Base-by-base conservation (phyloP, 257 asterid species). In the Przewalskia tangutica region DNA sequence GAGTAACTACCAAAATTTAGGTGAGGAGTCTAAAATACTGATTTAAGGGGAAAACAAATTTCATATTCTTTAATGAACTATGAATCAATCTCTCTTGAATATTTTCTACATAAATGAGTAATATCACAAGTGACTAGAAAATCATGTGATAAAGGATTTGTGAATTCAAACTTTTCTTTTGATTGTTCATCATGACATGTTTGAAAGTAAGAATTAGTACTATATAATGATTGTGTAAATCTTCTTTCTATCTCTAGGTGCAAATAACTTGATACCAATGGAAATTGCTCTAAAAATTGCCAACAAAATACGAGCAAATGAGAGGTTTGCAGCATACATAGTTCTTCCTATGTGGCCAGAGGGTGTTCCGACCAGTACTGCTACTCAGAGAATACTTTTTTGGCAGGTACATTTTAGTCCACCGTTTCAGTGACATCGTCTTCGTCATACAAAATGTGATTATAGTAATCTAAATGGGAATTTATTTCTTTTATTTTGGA, bases 291-390 rank as follows among this genome's bases (percentile, higher is more conserved):
- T 94, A 6, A 94, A 94, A 85, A 89, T 94, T 83, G 97, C 94
- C 63, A 86, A 89, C 56, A 94, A 94, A 83, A 94, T 94, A 79
- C 81, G 86, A 81, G 92, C 93, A 60, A 78, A 85, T 17, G 97
- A 94, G 89, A 90, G 97, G 82, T 94, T 93, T 80, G 84, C 94
- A 5, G 97, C 82, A 8, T 93, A 94, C 80, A 89, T 94, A 77
- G 90, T 94, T 16, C 84, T 94, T 85, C 98, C 98, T 9, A 94
- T 94, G 98, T 94, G 98, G 98, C 98, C 98, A 0, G 98, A 94
- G 86, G 98, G 98, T 64, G 92, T 80, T 84, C 98, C 98, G 3
- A 90, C 92, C 8, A 92, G 98, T 71, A 90, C 92, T 63, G 89
- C 98, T 18, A 94, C 97, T 85, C 98, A 94, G 86, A 91, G 98